Evolutionary conservation across 2,329 filamentous ascomycete species (phyloP).

Genomic region (Neopestalotiopsis sp.): DNA sequence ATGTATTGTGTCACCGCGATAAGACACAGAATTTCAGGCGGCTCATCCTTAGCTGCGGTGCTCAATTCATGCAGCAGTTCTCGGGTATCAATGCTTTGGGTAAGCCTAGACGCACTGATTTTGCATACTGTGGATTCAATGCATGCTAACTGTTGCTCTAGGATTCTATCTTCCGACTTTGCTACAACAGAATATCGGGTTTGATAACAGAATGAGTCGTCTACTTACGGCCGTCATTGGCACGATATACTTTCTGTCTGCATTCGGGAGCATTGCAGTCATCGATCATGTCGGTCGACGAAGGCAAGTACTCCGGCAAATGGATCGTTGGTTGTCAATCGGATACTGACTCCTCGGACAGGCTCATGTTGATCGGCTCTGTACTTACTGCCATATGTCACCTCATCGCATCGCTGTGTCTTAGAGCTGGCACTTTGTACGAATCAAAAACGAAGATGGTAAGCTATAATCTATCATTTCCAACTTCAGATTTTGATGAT

Average conservation of each 20-base stretch:
- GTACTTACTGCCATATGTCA: slow-evolving; percentile 42
- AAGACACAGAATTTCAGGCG: slow-evolving; percentile 38
- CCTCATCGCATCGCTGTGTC: slow-evolving; percentile 42
- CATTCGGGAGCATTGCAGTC: slow-evolving; percentile 43
- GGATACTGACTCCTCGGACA: slow-evolving; percentile 19
- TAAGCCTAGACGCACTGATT: slow-evolving; percentile 14
- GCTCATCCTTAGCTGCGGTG: slow-evolving; percentile 44
- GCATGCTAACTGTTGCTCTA: background rate
- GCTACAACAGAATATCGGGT: slow-evolving; percentile 60
- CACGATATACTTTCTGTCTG: slow-evolving; percentile 44
- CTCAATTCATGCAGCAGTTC: slow-evolving; percentile 55
- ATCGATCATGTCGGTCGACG: slow-evolving; percentile 47
- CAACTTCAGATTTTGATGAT: background rate
- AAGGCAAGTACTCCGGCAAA: slow-evolving; percentile 35
- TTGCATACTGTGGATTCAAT: background rate
- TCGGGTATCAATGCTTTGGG: slow-evolving; percentile 48
- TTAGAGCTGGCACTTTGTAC: slow-evolving; percentile 39
- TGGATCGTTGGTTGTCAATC: background rate
- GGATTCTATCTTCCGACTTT: slow-evolving; percentile 59
- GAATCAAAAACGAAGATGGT: slow-evolving; percentile 33
- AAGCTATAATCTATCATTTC: slow-evolving; percentile 7
- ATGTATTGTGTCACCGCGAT: slow-evolving; percentile 43
- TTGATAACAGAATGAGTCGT: slow-evolving; percentile 55
- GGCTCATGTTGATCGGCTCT: slow-evolving; percentile 46
- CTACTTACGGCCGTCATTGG: slow-evolving; percentile 60